Percentiles rank a stretch among this genome's conserved stretches.
Conservation (phyloP, 805 yeast species). For the Starmerella geochares region DNA sequence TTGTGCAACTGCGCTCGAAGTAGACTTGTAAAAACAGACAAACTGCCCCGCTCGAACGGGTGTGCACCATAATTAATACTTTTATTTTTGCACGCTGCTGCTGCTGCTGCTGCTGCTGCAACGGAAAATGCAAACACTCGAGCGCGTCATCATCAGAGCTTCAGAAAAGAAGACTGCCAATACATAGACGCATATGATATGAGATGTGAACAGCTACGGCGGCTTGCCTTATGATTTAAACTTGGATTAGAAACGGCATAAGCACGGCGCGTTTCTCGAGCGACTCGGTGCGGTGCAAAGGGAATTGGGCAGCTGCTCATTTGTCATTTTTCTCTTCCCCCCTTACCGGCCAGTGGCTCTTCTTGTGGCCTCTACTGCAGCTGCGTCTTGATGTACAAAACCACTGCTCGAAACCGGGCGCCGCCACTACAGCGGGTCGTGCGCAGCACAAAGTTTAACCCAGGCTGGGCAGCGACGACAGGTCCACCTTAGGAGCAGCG, state of each 20-base stretch:
- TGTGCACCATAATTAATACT: too few relatives aligned
- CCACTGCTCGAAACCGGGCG: too few relatives aligned
- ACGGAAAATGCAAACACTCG: too few relatives aligned
- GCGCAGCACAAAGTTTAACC: conserved; percentile 10
- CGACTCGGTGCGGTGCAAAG: background rate
- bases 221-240: conserved; percentile 4
- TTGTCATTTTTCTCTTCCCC: background rate
- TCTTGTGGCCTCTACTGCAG: too few relatives aligned
- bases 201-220: conserved; percentile 3
- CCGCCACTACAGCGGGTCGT: too few relatives aligned
- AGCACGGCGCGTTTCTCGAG: background rate
- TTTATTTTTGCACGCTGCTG: too few relatives aligned
- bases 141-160: too few relatives aligned
- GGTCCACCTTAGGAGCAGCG: conserved; percentile 20
- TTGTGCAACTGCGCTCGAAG: conserved; percentile 44
- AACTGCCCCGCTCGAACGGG: too few relatives aligned
- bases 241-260: background rate
- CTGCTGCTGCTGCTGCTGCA: too few relatives aligned
- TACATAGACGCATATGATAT: conserved; percentile 2
- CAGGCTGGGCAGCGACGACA: conserved; percentile 24
- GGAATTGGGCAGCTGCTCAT: background rate
- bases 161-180: too few relatives aligned
- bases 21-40: conserved; percentile 4
- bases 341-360: background rate
- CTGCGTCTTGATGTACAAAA: background rate